These are phyloP conservation scores for Trypanosoma caninum DNA, from an alignment of 208 protist species.

Conservation along the genomic window DNA sequence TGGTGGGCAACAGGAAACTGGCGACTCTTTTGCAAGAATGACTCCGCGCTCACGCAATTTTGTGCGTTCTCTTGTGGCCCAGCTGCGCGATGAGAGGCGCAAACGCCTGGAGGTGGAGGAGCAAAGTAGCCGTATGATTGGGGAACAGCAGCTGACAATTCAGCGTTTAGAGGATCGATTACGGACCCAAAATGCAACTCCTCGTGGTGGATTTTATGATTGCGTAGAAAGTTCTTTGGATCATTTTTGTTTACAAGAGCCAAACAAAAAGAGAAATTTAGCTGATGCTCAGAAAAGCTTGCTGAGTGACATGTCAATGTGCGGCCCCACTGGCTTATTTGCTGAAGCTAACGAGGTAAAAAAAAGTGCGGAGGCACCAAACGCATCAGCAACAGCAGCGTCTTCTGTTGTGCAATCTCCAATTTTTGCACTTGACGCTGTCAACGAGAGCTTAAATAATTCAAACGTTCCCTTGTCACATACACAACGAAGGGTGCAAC, in stretches of 20 bases:
- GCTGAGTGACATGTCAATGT: background rate
- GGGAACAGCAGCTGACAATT: constrained; percentile 32
- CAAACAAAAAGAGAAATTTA: background rate
- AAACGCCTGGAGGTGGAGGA: constrained; percentile 36
- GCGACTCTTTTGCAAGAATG: constrained; percentile 17
- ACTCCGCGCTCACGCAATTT: constrained; percentile 27
- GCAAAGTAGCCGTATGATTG: constrained; percentile 36
- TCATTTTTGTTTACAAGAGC: background rate
- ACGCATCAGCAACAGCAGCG: background rate
- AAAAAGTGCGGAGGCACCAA: background rate
- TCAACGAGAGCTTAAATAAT: background rate
- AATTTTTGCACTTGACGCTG: background rate
- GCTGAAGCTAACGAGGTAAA: background rate
- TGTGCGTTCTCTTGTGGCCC: constrained; percentile 37
- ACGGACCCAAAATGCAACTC: background rate
- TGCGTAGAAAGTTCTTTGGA: background rate
- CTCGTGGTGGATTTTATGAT: constrained; percentile 8
- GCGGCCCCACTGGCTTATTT: background rate
- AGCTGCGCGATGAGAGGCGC: constrained; percentile 36
- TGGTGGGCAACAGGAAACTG: background rate
- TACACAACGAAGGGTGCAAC: background rate
- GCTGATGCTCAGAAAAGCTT: background rate
- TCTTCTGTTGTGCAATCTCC: background rate
- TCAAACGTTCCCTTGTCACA: background rate
- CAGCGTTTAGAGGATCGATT: constrained; percentile 31